These are phyloP conservation scores for Candida ulmi DNA, from an alignment of 805 yeast species.

Conservation along the genomic window DNA sequence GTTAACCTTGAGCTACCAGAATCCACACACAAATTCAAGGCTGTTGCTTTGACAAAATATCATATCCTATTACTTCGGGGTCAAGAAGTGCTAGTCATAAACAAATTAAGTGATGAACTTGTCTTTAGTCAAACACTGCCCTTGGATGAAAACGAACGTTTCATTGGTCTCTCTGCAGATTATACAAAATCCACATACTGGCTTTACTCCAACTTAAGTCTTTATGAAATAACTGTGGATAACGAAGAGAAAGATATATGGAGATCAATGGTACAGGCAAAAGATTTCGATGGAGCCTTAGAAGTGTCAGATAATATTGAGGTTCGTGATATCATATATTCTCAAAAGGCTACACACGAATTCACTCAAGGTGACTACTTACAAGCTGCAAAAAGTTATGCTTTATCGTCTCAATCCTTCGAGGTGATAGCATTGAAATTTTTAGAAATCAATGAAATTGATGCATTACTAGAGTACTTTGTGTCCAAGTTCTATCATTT, in stretches of 20 bases:
- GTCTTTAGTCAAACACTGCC: slow-evolving; percentile 38
- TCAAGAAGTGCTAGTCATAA: slow-evolving; percentile 37
- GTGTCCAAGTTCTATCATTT: slow-evolving; percentile 32
- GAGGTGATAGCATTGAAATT: slow-evolving; percentile 62
- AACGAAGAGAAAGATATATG: slow-evolving; percentile 74
- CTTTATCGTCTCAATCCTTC: slow-evolving; percentile 58
- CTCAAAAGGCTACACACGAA: slow-evolving; percentile 48
- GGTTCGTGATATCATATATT: slow-evolving; percentile 43
- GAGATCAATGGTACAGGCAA: slow-evolving; percentile 50
- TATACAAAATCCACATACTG: slow-evolving; percentile 56
- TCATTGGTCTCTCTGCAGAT: slow-evolving; percentile 48
- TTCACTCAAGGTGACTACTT: slow-evolving; percentile 25
- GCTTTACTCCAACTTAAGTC: slow-evolving; percentile 55
- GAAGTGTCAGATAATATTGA: slow-evolving; percentile 28
- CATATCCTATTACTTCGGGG: slow-evolving; percentile 46
- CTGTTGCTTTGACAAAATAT: slow-evolving; percentile 45
- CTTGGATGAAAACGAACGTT: slow-evolving; percentile 27
- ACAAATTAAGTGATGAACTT: slow-evolving; percentile 45
- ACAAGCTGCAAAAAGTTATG: slow-evolving; percentile 54
- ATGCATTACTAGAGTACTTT: slow-evolving; percentile 44
- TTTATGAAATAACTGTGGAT: slow-evolving; percentile 67
- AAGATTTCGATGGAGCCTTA: slow-evolving; percentile 63
- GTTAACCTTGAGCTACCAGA: slow-evolving; percentile 35
- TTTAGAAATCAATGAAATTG: slow-evolving; percentile 35
- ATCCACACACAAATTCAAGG: slow-evolving; percentile 27